A percentile compares a stretch with the other conserved stretches of the same genome.
These are phyloP conservation scores for Tremella mesenterica DNA, from an alignment of 768 basidiomycete species.

Conservation along the genomic window DNA sequence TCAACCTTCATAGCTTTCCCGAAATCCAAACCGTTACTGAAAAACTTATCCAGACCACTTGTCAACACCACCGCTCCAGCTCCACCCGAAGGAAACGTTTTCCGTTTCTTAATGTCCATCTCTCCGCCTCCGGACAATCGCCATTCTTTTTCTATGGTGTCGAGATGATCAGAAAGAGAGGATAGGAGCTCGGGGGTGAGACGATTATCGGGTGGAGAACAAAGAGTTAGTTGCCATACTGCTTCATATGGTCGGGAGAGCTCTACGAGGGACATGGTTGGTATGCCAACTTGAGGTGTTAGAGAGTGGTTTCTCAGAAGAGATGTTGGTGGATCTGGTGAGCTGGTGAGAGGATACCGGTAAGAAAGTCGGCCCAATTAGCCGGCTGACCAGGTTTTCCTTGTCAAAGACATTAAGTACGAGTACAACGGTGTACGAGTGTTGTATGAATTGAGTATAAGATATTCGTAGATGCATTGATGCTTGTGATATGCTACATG, in stretches of 20 bases:
- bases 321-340: neutral
- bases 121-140: slow-evolving; percentile 23
- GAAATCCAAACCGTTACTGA: slow-evolving; percentile 45
- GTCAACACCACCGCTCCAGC: slow-evolving; percentile 42
- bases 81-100: slow-evolving; percentile 13
- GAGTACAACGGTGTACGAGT: no score
- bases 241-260: slow-evolving; percentile 24
- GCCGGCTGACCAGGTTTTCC: no score
- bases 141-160: slow-evolving; percentile 44
- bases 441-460: no score
- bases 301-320: no score
- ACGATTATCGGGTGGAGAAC: slow-evolving; percentile 44
- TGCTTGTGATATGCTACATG: no score
- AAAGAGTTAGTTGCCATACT: slow-evolving; percentile 37
- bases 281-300: no score
- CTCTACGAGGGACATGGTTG: slow-evolving; percentile 13
- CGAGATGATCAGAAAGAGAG: slow-evolving; percentile 33
- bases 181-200: slow-evolving; percentile 41
- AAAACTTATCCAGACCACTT: slow-evolving; percentile 38
- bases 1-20: slow-evolving; percentile 38
- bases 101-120: slow-evolving; percentile 21
- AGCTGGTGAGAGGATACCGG: neutral
- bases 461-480: no score
- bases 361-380: neutral
- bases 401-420: no score